Percentiles rank a stretch among this genome's conserved stretches.
Evolutionary conservation across 495 filamentous ascomycete species (phyloP).

Genomic region (Xanthoparmelia taractica): DNA sequence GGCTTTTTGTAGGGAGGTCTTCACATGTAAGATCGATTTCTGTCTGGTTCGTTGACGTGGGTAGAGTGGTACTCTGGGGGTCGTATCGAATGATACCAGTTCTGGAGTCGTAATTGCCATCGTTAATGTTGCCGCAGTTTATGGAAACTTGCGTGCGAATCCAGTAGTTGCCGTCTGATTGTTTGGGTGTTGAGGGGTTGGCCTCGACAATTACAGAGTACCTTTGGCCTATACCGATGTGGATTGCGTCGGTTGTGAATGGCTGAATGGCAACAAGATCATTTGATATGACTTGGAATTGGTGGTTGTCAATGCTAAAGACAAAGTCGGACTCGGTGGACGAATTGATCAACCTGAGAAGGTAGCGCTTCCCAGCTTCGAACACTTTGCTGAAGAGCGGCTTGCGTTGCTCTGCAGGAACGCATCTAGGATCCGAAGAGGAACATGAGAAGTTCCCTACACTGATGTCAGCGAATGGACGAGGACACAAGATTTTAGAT

Average conservation of each 20-base stretch:
- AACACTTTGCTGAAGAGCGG: slow-evolving; percentile 30
- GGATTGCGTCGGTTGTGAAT: slow-evolving; percentile 38
- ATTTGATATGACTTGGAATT: slow-evolving; percentile 38
- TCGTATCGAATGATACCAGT: slow-evolving; percentile 32
- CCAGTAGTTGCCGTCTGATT: slow-evolving; percentile 51
- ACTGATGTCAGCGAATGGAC: too few species aligned
- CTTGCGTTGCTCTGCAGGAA: slow-evolving; percentile 8
- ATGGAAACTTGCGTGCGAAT: slow-evolving; percentile 38
- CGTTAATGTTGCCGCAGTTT: slow-evolving; percentile 17
- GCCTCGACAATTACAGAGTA: slow-evolving; percentile 64
- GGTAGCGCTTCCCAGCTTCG: slow-evolving; percentile 37
- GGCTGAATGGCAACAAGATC: slow-evolving; percentile 46
- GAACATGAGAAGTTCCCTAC: slow-evolving; percentile 1
- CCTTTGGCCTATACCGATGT: slow-evolving; percentile 54
- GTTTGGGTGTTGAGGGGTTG: slow-evolving; percentile 31
- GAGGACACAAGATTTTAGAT: too few species aligned
- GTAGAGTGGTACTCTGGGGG: slow-evolving; percentile 19
- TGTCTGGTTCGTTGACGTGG: slow-evolving; percentile 22
- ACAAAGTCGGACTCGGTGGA: slow-evolving; percentile 42
- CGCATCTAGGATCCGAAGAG: background rate
- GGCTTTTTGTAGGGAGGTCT: slow-evolving; percentile 27
- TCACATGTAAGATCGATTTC: slow-evolving; percentile 22
- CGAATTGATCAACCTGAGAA: slow-evolving; percentile 38
- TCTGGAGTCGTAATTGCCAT: slow-evolving; percentile 12
- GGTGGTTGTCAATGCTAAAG: slow-evolving; percentile 45